A percentile compares a stretch with the other conserved stretches of the same genome.
Conservation (phyloP, 441 rosid genomes). For the Omphalea diandra region DNA sequence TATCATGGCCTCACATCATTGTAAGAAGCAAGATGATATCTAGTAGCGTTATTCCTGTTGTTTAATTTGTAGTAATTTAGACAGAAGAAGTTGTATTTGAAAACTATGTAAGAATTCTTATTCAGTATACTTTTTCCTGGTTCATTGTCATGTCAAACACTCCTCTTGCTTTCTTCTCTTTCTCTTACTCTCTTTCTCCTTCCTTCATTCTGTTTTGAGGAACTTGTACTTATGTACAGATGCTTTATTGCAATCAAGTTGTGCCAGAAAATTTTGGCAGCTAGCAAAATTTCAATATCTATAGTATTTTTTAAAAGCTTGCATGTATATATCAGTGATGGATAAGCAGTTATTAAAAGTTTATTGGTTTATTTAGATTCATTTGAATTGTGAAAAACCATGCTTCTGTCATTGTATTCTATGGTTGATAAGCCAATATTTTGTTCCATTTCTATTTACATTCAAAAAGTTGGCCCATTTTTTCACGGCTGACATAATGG, state of each 20-base stretch:
- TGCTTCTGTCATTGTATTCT: background rate
- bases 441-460: background rate
- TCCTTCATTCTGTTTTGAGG: background rate
- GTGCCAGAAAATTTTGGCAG: conserved; percentile 1
- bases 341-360: background rate
- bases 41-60: conserved; percentile 31
- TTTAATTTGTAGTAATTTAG: conserved; percentile 28
- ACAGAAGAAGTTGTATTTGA: conserved; percentile 30
- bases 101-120: conserved; percentile 35
- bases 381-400: background rate
- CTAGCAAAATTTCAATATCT: background rate
- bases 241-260: background rate
- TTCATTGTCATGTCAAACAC: conserved; percentile 4
- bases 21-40: conserved; percentile 36
- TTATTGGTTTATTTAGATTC: background rate
- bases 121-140: conserved; percentile 27
- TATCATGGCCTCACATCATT: conserved; percentile 14
- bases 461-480: background rate
- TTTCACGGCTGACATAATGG: background rate
- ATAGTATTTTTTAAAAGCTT: background rate
- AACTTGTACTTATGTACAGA: background rate
- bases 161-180: background rate
- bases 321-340: background rate
- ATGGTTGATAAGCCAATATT: background rate
- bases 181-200: background rate